These are phyloP conservation scores for Patellifolia procumbens DNA, from an alignment of 179 eudicot species.

Conservation along the genomic window DNA sequence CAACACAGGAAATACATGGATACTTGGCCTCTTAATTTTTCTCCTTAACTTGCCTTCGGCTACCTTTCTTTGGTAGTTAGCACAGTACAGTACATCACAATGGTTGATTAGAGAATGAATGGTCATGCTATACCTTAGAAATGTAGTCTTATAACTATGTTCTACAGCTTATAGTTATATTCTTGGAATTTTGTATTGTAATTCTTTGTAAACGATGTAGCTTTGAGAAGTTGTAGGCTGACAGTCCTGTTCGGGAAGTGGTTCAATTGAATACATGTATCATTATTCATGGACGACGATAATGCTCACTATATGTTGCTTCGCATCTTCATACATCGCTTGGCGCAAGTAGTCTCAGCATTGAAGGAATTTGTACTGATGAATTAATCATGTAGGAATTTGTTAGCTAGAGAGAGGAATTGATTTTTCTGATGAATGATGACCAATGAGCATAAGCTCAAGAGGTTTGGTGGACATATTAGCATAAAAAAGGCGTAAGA, in stretches of 20 bases:
- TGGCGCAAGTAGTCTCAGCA: neutral
- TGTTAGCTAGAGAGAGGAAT: neutral
- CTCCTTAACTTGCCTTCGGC: neutral
- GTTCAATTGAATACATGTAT: neutral
- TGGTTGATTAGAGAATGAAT: neutral
- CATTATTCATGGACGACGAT: neutral
- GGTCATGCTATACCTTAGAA: conserved; percentile 1
- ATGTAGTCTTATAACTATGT: neutral
- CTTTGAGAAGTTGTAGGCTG: neutral
- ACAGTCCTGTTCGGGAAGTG: neutral
- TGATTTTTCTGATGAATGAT: neutral
- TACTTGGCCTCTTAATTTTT: neutral
- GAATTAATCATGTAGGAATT: neutral
- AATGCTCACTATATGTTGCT: neutral
- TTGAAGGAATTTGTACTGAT: neutral
- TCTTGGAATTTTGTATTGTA: neutral
- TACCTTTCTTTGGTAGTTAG: neutral
- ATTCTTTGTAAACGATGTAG: neutral
- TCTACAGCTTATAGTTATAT: neutral
- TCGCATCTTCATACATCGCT: neutral
- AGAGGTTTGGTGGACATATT: too few relatives aligned
- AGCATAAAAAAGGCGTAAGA: too few relatives aligned
- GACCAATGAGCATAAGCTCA: too few relatives aligned
- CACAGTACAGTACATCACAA: neutral
- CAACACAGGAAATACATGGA: neutral